Conservation (phyloP, 192 early-diverging fungal species). For the Dissophora globulifera region DNA sequence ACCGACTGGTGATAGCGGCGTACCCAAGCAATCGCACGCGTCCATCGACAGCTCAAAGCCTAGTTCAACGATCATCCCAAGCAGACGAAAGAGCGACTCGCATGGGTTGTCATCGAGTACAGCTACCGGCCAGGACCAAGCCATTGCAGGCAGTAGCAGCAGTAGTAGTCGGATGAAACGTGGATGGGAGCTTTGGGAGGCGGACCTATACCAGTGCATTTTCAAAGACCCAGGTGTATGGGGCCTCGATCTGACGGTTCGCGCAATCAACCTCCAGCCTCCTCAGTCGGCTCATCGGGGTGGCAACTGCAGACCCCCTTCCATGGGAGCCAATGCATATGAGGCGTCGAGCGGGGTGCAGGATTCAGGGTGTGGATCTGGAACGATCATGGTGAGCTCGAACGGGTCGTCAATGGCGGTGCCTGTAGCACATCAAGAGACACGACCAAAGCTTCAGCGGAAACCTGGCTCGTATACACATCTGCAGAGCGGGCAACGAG, state of each 20-base stretch:
- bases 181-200: constrained; percentile 53
- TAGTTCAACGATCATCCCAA: background rate
- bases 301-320: no score
- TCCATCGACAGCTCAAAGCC: constrained; percentile 12
- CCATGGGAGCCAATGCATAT: no score
- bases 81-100: constrained; percentile 24
- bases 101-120: background rate
- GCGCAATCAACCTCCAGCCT: constrained; percentile 33
- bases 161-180: constrained; percentile 11
- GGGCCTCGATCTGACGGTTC: constrained; percentile 35
- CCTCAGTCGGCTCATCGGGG: no score
- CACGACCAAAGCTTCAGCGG: constrained; percentile 23
- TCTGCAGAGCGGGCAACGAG: constrained; percentile 7
- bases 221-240: constrained; percentile 47
- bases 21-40: constrained; percentile 18
- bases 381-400: constrained; percentile 7
- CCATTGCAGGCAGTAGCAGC: background rate
- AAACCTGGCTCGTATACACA: constrained; percentile 29
- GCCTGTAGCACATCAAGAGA: background rate
- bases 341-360: no score
- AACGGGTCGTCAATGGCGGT: constrained; percentile 43
- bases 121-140: background rate
- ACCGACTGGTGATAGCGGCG: no score
- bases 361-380: background rate
- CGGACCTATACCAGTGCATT: constrained; percentile 50